Percentiles rank a stretch among this genome's conserved stretches.
These are phyloP conservation scores for Fibroporia radiculosa DNA, from an alignment of 768 basidiomycete genomes.

Conservation along the genomic window DNA sequence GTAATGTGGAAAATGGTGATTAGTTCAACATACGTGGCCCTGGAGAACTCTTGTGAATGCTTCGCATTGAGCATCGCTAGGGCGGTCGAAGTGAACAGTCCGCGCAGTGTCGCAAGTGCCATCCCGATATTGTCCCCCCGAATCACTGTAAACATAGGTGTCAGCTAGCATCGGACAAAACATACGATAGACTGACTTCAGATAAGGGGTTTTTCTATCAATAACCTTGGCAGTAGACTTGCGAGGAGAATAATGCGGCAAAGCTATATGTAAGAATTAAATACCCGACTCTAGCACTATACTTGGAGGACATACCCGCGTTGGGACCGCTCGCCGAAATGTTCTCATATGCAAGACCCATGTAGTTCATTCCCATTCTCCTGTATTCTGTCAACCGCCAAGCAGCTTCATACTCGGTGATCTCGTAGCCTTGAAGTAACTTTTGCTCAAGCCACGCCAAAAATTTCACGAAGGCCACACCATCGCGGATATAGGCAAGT, in stretches of 20 bases:
- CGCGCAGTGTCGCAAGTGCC: slow-evolving; percentile 85
- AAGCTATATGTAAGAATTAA: slow-evolving; percentile 34
- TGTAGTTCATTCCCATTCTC: slow-evolving; percentile 60
- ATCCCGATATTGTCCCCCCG: slow-evolving; percentile 84
- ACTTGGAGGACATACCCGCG: slow-evolving; percentile 41
- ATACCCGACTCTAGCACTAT: not conserved
- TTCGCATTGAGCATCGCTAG: slow-evolving; percentile 76
- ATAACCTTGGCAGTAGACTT: slow-evolving; percentile 65
- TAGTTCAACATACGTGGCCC: slow-evolving; percentile 69
- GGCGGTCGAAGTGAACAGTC: slow-evolving; percentile 82
- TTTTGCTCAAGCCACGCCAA: slow-evolving; percentile 88
- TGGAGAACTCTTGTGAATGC: slow-evolving; percentile 94
- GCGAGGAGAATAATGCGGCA: slow-evolving; percentile 87
- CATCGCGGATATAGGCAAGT: slow-evolving; percentile 85
- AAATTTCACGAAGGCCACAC: slow-evolving; percentile 77
- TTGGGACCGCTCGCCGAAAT: slow-evolving; percentile 89
- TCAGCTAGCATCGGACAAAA: slow-evolving; percentile 3
- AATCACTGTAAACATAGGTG: slow-evolving; percentile 51
- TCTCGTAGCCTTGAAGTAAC: slow-evolving; percentile 65
- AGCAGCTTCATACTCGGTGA: slow-evolving; percentile 90
- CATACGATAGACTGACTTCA: slow-evolving; percentile 56
- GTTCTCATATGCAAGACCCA: slow-evolving; percentile 83
- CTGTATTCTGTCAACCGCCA: slow-evolving; percentile 76
- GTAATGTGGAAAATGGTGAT: not conserved
- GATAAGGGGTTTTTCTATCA: slow-evolving; percentile 72